Evolutionary conservation across 2,329 filamentous ascomycete genomes (phyloP).

Genomic region (Fusarium cyanostomum): DNA sequence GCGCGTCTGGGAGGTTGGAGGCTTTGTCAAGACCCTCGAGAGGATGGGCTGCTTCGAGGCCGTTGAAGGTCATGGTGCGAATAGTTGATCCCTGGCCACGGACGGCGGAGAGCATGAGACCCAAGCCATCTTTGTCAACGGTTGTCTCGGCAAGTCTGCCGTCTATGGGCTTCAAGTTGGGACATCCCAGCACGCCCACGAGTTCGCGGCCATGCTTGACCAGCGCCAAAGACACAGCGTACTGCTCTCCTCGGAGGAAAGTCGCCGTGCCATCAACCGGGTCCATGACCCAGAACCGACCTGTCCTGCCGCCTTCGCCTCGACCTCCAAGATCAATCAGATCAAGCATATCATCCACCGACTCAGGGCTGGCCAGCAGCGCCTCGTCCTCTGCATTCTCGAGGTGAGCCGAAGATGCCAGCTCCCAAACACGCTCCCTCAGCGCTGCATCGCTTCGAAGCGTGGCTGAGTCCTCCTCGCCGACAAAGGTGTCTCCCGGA

Average conservation of each 20-base stretch:
- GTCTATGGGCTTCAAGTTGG: slow-evolving; percentile 60
- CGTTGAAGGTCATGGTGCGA: slow-evolving; percentile 37
- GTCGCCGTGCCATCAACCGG: slow-evolving; percentile 72
- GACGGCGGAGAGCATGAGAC: slow-evolving; percentile 49
- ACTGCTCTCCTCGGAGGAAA: slow-evolving; percentile 69
- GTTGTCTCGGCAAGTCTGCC: slow-evolving; percentile 50
- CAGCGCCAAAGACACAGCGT: slow-evolving; percentile 68
- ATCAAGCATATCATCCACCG: slow-evolving; percentile 66
- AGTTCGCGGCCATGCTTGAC: slow-evolving; percentile 66
- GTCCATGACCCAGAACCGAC: slow-evolving; percentile 69
- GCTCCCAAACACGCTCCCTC: slow-evolving; percentile 63
- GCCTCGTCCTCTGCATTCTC: slow-evolving; percentile 20
- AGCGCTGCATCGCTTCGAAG: slow-evolving; percentile 60
- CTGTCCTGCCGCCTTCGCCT: slow-evolving; percentile 48
- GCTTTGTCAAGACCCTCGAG: slow-evolving; percentile 37
- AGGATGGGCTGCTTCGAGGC: slow-evolving; percentile 29
- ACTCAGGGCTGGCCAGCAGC: slow-evolving; percentile 51
- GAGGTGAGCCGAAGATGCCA: slow-evolving; percentile 51
- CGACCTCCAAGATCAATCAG: slow-evolving; percentile 67
- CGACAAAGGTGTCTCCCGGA: slow-evolving; percentile 66
- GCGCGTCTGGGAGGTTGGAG: slow-evolving; percentile 33
- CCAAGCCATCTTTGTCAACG: slow-evolving; percentile 47
- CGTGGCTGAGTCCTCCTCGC: slow-evolving; percentile 66
- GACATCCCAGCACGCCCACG: slow-evolving; percentile 69
- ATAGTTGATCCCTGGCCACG: slow-evolving; percentile 45